Percentiles rank a stretch among this genome's conserved stretches.
phyloP scores from a whole-genome alignment of 78 protist genomes.

The Anaeramoeba ignava region DNA sequence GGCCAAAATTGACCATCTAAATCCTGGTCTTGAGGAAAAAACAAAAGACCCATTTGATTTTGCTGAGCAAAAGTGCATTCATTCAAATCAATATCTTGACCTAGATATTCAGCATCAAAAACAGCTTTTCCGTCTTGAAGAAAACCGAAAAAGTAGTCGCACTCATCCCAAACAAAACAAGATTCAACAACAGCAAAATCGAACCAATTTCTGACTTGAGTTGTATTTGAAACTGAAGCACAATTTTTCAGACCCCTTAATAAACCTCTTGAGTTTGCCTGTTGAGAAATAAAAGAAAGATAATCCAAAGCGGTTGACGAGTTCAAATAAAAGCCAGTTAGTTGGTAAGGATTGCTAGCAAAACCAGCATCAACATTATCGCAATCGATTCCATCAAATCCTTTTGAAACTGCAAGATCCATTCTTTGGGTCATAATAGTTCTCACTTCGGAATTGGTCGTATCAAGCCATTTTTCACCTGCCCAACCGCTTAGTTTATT shows the following conservation, averaged over 20 bases:
- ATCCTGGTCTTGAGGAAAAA: neutral
- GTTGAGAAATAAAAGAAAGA: neutral
- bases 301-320: neutral
- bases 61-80: neutral
- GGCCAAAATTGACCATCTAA: neutral
- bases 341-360: neutral
- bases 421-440: neutral
- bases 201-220: neutral
- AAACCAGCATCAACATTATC: neutral
- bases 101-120: neutral
- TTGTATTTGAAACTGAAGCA: neutral
- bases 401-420: neutral
- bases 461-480: neutral
- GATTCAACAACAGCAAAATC: neutral
- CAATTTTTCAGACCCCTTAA: neutral
- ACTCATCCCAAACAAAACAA: neutral
- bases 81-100: neutral
- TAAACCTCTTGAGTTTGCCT: neutral
- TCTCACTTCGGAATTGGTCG: neutral
- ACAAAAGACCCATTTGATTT: neutral
- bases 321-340: neutral
- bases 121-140: neutral
- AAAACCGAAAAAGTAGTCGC: neutral
- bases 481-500: neutral
- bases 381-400: neutral